phyloP scores from a whole-genome alignment of 2,329 filamentous ascomycete species.

The Fusarium newnesense region DNA sequence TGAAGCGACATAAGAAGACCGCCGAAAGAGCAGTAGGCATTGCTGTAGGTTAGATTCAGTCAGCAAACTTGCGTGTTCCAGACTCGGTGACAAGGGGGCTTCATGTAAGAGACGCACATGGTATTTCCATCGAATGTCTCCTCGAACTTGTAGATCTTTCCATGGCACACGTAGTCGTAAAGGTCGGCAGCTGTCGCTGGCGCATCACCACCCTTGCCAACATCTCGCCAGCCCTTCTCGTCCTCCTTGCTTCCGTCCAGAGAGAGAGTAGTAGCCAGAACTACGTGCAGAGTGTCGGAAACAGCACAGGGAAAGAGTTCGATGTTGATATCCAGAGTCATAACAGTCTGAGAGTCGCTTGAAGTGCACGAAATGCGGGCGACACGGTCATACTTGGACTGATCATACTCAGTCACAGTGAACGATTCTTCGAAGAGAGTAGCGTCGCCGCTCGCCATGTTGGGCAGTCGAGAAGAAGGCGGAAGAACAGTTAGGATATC shows the following conservation, averaged over 20 bases:
- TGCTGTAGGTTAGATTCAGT: slow-evolving; percentile 63
- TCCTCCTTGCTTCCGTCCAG: slow-evolving; percentile 87
- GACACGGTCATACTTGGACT: slow-evolving; percentile 94
- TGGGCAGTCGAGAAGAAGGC: background rate
- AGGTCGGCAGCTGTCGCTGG: slow-evolving; percentile 77
- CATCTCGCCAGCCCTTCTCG: slow-evolving; percentile 83
- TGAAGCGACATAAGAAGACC: slow-evolving; percentile 90
- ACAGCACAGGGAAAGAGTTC: slow-evolving; percentile 84
- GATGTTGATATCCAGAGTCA: slow-evolving; percentile 92
- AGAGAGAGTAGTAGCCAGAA: slow-evolving; percentile 85
- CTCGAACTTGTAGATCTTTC: slow-evolving; percentile 90
- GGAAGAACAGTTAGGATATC: background rate
- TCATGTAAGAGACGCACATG: slow-evolving; percentile 66
- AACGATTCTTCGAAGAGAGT: slow-evolving; percentile 95
- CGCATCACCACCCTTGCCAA: slow-evolving; percentile 62
- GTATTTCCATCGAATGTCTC: slow-evolving; percentile 81
- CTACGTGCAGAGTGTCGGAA: slow-evolving; percentile 81
- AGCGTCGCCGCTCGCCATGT: slow-evolving; percentile 72
- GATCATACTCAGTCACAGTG: slow-evolving; percentile 80
- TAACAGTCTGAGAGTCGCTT: slow-evolving; percentile 76
- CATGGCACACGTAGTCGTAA: slow-evolving; percentile 89
- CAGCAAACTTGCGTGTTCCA: slow-evolving; percentile 9
- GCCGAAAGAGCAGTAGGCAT: slow-evolving; percentile 94
- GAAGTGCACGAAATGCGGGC: slow-evolving; percentile 84
- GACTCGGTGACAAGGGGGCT: background rate